These are phyloP conservation scores for Cystofilobasidium macerans DNA, from an alignment of 768 basidiomycete species.

Conservation along the genomic window DNA sequence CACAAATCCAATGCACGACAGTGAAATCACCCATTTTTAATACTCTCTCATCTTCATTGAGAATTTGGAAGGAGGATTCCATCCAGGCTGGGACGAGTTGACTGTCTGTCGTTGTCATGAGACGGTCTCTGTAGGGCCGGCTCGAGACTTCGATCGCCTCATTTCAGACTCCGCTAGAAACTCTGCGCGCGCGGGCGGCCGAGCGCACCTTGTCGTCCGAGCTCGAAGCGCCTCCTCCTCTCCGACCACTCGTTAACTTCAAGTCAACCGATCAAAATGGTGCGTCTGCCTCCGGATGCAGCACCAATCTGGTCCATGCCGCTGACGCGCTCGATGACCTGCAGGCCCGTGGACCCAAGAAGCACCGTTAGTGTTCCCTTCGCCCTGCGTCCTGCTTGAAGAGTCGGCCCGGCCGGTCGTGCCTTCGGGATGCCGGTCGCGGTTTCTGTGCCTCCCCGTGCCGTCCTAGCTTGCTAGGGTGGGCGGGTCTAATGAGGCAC, in stretches of 20 bases:
- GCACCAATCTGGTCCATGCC: not conserved
- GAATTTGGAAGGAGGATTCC: no score
- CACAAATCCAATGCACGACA: no score
- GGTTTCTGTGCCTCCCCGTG: not conserved
- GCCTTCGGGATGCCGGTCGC: no score
- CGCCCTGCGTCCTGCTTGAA: slow-evolving; percentile 4
- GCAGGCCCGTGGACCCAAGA: slow-evolving; percentile 95
- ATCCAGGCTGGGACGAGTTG: no score
- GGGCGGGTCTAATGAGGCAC: not conserved
- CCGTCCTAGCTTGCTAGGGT: no score
- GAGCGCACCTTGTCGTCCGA: not conserved
- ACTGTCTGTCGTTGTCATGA: no score
- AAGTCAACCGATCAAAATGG: slow-evolving; percentile 7
- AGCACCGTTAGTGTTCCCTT: slow-evolving; percentile 49
- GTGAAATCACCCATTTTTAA: no score
- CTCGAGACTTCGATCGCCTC: no score
- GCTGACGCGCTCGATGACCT: not conserved
- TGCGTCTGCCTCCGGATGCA: not conserved
- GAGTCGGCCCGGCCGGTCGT: not conserved
- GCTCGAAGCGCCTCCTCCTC: not conserved
- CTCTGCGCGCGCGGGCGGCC: not conserved
- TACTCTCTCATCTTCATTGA: no score
- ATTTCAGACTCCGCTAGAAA: no score
- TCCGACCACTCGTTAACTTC: slow-evolving; percentile 3
- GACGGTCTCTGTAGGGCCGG: no score